These are phyloP conservation scores for Thalassiosira mediterranea DNA, from an alignment of 352 stramenopile genomes.

Conservation along the genomic window DNA sequence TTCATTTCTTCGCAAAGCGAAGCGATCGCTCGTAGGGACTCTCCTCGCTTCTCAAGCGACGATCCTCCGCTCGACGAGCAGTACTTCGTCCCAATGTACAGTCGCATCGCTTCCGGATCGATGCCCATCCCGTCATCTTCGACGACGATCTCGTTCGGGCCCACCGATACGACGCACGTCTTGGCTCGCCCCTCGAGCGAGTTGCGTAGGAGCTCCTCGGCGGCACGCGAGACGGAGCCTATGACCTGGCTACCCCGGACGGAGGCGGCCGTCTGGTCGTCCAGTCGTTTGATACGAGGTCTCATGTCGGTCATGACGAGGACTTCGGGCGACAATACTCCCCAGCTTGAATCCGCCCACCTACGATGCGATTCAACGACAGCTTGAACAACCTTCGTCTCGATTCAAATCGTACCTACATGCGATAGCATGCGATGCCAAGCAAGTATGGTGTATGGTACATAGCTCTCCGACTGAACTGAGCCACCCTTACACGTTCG, in stretches of 20 bases:
- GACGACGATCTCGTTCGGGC: conserved; percentile 28
- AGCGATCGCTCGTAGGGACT: conserved; percentile 38
- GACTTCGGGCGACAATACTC: too few species aligned
- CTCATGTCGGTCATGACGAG: conserved; percentile 1
- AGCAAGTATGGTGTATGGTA: too few species aligned
- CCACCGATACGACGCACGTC: conserved; percentile 19
- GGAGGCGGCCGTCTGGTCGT: conserved; percentile 15
- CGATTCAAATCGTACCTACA: too few species aligned
- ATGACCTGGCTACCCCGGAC: conserved; percentile 50
- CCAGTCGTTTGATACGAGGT: conserved; percentile 18
- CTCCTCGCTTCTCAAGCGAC: conserved; percentile 5
- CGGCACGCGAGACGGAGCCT: conserved; percentile 24
- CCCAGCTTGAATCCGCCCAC: too few species aligned
- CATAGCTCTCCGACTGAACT: too few species aligned
- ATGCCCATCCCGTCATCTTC: conserved; percentile 52
- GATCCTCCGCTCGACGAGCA: conserved; percentile 25
- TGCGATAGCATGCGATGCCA: too few species aligned
- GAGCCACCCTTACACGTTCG: too few species aligned
- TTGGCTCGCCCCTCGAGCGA: conserved; percentile 20
- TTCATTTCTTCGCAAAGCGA: conserved; percentile 44
- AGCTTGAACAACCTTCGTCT: too few species aligned
- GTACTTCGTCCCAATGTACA: conserved; percentile 40
- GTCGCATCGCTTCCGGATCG: conserved; percentile 35
- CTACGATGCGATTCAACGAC: too few species aligned
- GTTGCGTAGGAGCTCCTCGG: conserved; percentile 54